These are phyloP conservation scores for Mycena kentingensis DNA, from an alignment of 768 basidiomycete species.

Conservation along the genomic window DNA sequence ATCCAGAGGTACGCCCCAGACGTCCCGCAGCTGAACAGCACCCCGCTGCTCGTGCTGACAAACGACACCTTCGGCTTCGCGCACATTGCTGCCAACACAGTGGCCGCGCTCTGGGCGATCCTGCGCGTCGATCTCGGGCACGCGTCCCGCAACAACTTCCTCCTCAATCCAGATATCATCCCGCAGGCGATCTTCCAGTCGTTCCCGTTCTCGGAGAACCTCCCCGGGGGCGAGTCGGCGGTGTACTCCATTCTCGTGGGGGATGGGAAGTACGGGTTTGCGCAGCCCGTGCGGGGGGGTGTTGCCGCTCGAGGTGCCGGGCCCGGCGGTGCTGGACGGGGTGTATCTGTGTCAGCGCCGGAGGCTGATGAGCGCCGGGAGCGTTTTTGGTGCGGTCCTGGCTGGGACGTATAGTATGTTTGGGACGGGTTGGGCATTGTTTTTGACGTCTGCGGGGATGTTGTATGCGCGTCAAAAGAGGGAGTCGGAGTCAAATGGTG, in stretches of 20 bases:
- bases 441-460: slow-evolving; percentile 7
- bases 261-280: neutral
- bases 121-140: neutral
- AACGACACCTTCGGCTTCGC: neutral
- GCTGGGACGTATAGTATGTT: slow-evolving; percentile 28
- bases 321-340: slow-evolving; percentile 13
- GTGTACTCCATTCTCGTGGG: slow-evolving; percentile 5
- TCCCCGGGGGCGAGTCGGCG: neutral
- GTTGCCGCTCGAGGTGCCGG: neutral
- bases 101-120: neutral
- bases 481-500: too few species aligned
- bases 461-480: neutral
- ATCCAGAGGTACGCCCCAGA: neutral
- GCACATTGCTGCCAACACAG: neutral
- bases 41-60: neutral
- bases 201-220: neutral
- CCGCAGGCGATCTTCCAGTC: neutral
- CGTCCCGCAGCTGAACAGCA: neutral
- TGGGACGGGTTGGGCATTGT: slow-evolving; percentile 22
- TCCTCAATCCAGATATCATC: neutral
- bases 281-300: neutral
- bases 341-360: slow-evolving; percentile 23
- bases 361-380: slow-evolving; percentile 12
- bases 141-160: neutral
- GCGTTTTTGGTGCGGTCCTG: slow-evolving; percentile 20